These are phyloP conservation scores for Acaromyces ingoldii DNA, from an alignment of 1,284 basidiomycete species.

Conservation along the genomic window DNA sequence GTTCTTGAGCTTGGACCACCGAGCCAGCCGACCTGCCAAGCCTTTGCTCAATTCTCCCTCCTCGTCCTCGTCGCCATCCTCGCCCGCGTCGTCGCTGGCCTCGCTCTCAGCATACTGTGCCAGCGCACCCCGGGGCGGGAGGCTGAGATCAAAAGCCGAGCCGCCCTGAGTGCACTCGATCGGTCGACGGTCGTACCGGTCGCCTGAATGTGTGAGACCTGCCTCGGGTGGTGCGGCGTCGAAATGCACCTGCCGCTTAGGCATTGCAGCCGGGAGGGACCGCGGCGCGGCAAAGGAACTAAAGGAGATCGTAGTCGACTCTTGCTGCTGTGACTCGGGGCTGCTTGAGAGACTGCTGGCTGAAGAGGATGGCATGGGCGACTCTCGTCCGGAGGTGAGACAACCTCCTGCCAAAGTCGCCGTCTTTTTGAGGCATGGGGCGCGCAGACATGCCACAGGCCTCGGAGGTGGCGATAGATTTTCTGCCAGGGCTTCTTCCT, in stretches of 20 bases:
- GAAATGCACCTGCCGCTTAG: constrained; percentile 29
- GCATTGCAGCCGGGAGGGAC: background rate
- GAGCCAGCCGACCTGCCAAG: constrained; percentile 15
- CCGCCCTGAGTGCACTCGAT: constrained; percentile 40
- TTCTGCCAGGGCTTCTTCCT: no score
- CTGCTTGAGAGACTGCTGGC: no score
- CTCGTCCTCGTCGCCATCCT: constrained; percentile 12
- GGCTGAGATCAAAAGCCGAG: constrained; percentile 33
- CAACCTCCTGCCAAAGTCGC: no score
- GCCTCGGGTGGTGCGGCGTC: constrained; percentile 29
- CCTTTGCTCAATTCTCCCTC: constrained; percentile 1
- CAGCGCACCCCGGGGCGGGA: constrained; percentile 21
- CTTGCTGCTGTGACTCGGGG: no score
- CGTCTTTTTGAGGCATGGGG: no score
- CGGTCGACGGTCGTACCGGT: constrained; percentile 32
- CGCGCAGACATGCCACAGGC: no score
- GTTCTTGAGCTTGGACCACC: constrained; percentile 39
- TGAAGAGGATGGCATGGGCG: no score
- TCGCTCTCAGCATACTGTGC: constrained; percentile 13
- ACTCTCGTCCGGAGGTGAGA: no score
- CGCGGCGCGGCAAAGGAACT: constrained; percentile 7
- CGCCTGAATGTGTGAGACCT: constrained; percentile 25
- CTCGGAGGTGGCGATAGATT: no score
- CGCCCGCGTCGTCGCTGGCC: constrained; percentile 15
- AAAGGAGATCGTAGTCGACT: background rate